Base-by-base conservation (phyloP, 2,329 filamentous ascomycete genomes). In the Ambrosiella beaveri region DNA sequence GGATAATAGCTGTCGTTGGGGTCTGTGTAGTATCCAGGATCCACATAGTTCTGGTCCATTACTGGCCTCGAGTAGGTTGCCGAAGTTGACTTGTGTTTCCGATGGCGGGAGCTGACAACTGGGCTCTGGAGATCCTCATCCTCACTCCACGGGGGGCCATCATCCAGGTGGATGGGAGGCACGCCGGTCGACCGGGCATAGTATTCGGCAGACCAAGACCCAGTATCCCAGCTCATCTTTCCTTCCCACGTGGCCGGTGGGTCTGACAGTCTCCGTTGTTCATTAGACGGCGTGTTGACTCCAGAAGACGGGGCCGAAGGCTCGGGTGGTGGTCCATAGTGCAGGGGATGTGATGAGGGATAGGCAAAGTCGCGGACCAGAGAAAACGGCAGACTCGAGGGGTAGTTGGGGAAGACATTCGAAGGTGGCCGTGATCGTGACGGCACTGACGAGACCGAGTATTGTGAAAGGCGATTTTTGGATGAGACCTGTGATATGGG, bases 321-420 rank as follows among this genome's bases (percentile, higher is more conserved):
- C 64, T 89, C 85, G 41, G 85, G 84, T 13, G 88, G 84, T n/a
- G 91, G 86, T 1, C 93, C 93, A 75, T 95, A 95, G 73, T 97
- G 93, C 70, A 96, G 77, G 49, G 88, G 89, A 69, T 97, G 87
- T 58, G 78, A 77, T 35, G 79, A 68, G 38, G 88, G 82, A 68
- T 97, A 98, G 64, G 93, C 93, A 72, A 97, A 98, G 75, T 98
- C 93, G 66, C 93, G 85, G 63, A 98, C 90, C 50, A 88, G 76
- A n/a, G 89, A 83, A 69, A 96, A 96, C 6, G 86, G 71, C 15
- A 96, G 79, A 67, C 83, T 95, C 60, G 89, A 93, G 65, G 88
- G 85, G 70, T 88, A 93, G 65, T 85, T 75, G 13, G 88, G 86
- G 66, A 93, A 91, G 62, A 87, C 77, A 66, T 86, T 80, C n/a